These are phyloP conservation scores for Podospora tetraspora DNA, from an alignment of 495 filamentous ascomycete species.

Conservation along the genomic window DNA sequence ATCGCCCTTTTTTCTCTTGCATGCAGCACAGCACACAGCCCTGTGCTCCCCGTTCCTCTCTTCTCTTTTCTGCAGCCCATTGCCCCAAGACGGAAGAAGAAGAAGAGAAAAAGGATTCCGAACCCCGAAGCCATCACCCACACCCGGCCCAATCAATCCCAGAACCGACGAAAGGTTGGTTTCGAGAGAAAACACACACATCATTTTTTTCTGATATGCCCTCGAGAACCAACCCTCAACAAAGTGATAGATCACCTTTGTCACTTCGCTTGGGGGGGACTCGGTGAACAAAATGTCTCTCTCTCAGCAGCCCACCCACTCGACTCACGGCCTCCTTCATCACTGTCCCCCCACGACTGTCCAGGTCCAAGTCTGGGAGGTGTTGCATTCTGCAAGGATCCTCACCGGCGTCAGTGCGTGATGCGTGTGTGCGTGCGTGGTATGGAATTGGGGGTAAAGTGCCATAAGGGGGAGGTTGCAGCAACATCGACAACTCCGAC, in stretches of 20 bases:
- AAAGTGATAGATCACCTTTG: not conserved
- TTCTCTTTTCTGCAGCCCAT: too few relatives aligned
- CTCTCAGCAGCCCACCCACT: not conserved
- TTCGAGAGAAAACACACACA: not conserved
- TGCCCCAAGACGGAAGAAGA: too few relatives aligned
- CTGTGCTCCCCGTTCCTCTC: not conserved
- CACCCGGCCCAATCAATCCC: not conserved
- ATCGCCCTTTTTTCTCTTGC: not conserved
- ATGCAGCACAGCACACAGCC: too few relatives aligned
- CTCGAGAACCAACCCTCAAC: not conserved
- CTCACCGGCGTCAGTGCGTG: constrained; percentile 2
- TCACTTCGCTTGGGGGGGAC: not conserved
- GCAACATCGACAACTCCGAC: too few relatives aligned
- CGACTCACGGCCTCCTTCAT: too few relatives aligned
- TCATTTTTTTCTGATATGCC: not conserved
- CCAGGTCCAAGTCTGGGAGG: not conserved
- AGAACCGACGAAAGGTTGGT: not conserved
- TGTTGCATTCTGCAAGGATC: not conserved
- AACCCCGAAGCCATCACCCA: not conserved
- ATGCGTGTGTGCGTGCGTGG: not conserved
- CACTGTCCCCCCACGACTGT: not conserved
- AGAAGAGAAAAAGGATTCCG: not conserved
- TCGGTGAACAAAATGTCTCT: not conserved
- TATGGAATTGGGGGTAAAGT: not conserved
- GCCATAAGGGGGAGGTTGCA: too few relatives aligned